Conservation (phyloP, 495 filamentous ascomycete species). For the Penicillium bovifimosum region DNA sequence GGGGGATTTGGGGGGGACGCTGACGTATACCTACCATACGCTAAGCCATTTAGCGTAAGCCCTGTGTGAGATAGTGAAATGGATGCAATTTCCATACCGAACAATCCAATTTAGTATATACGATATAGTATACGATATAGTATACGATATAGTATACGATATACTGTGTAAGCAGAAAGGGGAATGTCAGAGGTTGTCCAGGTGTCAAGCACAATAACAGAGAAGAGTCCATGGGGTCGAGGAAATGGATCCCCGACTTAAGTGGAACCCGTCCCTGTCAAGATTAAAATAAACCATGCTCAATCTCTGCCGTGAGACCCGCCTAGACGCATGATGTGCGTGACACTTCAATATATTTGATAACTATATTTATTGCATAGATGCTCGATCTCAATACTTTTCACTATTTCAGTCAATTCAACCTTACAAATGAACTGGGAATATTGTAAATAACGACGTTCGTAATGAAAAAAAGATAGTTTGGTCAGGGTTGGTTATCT, state of each 20-base stretch:
- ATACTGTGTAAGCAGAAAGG: too few relatives aligned
- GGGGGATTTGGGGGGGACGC: conserved; percentile 16
- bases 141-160: too few relatives aligned
- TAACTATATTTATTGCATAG: too few relatives aligned
- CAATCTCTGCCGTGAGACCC: conserved; percentile 4
- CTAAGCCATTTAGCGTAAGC: conserved; percentile 1
- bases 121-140: too few relatives aligned
- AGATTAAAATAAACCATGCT: conserved; percentile 1
- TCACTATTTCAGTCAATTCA: too few relatives aligned
- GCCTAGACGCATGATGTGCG: neutral
- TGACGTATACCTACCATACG: conserved; percentile 21
- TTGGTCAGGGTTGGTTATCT: conserved; percentile 7
- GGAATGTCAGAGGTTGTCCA: too few relatives aligned
- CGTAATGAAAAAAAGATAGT: neutral
- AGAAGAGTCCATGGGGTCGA: too few relatives aligned
- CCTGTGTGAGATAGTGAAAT: conserved; percentile 15
- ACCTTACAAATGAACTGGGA: neutral
- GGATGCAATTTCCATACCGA: conserved; percentile 18
- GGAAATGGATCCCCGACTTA: neutral
- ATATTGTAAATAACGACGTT: neutral
- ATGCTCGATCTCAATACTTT: too few relatives aligned
- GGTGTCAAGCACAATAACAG: too few relatives aligned
- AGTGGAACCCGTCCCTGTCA: neutral
- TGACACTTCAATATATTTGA: too few relatives aligned
- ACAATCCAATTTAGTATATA: too few relatives aligned